Base-by-base conservation (phyloP, 2,329 filamentous ascomycete genomes). In the Truncatella angustata region DNA sequence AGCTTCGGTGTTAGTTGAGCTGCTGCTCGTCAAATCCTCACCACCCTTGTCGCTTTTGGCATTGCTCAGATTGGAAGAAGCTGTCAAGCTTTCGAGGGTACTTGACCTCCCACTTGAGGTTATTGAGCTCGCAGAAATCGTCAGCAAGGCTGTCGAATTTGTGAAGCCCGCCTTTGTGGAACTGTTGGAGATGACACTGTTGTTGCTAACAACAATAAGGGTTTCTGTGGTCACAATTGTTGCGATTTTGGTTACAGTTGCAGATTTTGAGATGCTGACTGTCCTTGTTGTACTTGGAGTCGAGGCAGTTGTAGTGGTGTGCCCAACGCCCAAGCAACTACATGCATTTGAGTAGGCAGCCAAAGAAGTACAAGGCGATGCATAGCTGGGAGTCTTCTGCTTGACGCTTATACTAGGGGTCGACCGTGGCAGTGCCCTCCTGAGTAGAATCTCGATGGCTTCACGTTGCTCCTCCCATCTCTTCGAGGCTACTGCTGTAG, bases 281-380 rank as follows among this genome's bases (percentile, higher is more conserved):
- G 51, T 42, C 42, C 43, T 46, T 5, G 59, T 60, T 2, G 42
- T 49, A 10, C 18, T 56, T 26, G 54, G 51, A 23, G 54, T 55
- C 12, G 53, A 32, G 9, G 34, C 55, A 2, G 55, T 59, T 20
- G 49, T 34, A 2, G 58, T 60, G n/a, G 40, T 39, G 2, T 52
- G 49, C 23, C 53, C 45, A 14, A 56, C 35, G 5, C 57, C 57
- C 37, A 60, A 43, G 37, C 57, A 62, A 2, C 57, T 58, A 43
- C 58, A 62, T 6, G 59, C 60, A 23, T 57, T 60, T 23, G 56
- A 55, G 26, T 58, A 56, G 9, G 57, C 60, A 7, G 49, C 42
- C 3, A 49, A 45, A 1, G 58, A 58, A 23, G 45, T 26, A 36
- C 58, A 62, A 10, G 21, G 28, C 16, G 57, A 51, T 5, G 58